These are phyloP conservation scores for Ganoderma lucidum DNA, from an alignment of 1,284 basidiomycete species.

Conservation along the genomic window DNA sequence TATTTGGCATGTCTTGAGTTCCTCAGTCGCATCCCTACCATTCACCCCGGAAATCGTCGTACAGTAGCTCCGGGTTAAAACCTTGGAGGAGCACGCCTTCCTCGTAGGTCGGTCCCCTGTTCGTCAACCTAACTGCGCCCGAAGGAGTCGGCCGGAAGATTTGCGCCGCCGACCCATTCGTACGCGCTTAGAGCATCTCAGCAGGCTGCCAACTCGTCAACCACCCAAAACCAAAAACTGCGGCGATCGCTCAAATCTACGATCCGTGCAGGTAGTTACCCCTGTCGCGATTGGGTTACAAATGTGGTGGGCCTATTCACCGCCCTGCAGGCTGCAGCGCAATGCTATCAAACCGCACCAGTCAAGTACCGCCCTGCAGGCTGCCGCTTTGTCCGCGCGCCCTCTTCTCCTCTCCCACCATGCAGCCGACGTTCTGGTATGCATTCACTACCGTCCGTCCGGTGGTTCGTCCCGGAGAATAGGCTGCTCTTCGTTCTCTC, in stretches of 20 bases:
- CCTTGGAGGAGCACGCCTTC: neutral
- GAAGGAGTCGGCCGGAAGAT: conserved; percentile 22
- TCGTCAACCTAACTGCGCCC: conserved; percentile 13
- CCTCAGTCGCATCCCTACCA: neutral
- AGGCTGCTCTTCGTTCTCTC: neutral
- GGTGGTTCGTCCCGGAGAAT: neutral
- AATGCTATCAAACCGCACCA: neutral
- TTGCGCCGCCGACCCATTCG: conserved; percentile 25
- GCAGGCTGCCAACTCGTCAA: neutral
- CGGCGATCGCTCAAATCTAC: conserved; percentile 6
- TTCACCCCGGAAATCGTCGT: neutral
- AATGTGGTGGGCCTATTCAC: conserved; percentile 3
- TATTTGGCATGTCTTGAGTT: conserved; percentile 13
- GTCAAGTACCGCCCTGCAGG: neutral
- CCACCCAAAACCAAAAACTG: neutral
- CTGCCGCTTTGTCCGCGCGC: neutral
- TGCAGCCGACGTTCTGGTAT: neutral
- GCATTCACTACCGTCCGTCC: neutral
- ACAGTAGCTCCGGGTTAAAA: neutral
- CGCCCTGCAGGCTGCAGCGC: neutral
- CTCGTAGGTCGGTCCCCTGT: neutral
- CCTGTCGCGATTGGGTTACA: neutral
- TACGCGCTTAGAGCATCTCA: conserved; percentile 11
- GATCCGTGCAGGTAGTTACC: neutral
- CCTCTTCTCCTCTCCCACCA: neutral